Evolutionary conservation across 805 yeast species (phyloP), one percentile per base, ranked within the genome.

Genomic region (Candida alai): DNA sequence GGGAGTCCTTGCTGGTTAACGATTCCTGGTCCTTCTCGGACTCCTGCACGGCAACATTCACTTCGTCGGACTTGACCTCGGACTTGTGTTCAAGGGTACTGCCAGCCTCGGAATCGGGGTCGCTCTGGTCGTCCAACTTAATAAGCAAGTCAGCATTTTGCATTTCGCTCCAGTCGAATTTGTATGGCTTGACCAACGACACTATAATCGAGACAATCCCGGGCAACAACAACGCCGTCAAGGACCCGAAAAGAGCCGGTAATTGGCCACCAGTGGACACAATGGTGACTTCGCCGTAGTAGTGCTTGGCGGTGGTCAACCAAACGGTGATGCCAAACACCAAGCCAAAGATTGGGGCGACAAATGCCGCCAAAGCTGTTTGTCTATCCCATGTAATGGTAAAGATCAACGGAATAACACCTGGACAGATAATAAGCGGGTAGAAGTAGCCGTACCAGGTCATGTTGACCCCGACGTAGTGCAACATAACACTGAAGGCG

Each of bases 391-490:
- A 62, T 7, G 60, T 54, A 22, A 62, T 57, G 6, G 58, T 47
- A 21, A 59, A 47, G 5, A 56, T 48, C 44, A 60, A 48, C 2
- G 67, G 65, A 32, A 62, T 49, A 12, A 63, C 64, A 16, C 64
- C 65, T n/a, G 65, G 65, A 41, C 62, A 56, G 30, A 55, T 60
- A n/a, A 61, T 30, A 56, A 61, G 57, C 11, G 65, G 57, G 19
- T 44, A 44, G 44, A 61, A 58, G 36, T 59, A 60, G 6, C 57
- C 64, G 37, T 54, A 39, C 65, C 56, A 49, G 6, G 57, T 51
- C 52, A 48, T 51, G 32, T 54, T 48, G 10, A 45, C 50, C 11
- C 56, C 56, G 15, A 50, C 56, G 30, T 54, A 54, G 38, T 54
- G 60, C 12, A 56, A 39, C 49, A 66, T 54, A 6, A 65, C 57